Base-by-base conservation (phyloP, 1,284 basidiomycete genomes). In the Ustilago lituana region DNA sequence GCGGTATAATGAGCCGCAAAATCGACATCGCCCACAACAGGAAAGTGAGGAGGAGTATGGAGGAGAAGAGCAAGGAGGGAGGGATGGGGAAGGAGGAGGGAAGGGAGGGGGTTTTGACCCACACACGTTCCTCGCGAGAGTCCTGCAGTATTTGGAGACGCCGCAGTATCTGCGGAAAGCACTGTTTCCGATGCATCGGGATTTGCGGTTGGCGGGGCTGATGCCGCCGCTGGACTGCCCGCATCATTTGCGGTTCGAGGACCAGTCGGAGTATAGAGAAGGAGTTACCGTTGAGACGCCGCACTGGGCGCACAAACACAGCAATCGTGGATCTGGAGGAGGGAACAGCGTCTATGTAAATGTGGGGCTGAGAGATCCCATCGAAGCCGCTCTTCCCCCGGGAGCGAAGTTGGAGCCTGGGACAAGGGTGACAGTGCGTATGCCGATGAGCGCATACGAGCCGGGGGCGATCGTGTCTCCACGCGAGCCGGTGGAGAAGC, bases 151-250 rank as follows among this genome's bases (percentile, higher is more conserved):
- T 59, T 64, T 82, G 31, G 81, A 82, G 45, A 82, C 78, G 20
- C 81, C 81, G n/a, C 81, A 82, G 74, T 82, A 82, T 48, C 53
- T 82, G 22, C 71, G 81, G 8, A 78, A 77, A 52, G 62, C 70
- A 9, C 57, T 82, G 37, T 80, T 82, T 32, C 81, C 81, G 10
- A 76, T 82, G 71, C 81, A 82, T 54, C 71, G 73, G 26, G 73
- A 79, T 44, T 52, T 82, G 26, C 59, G 79, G 10, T 55, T 80
- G n/a, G 81, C 80, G 0, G 81, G 81, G 11, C 47, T 82, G 15
- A 70, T 82, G 33, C 79, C 81, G 9, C 81, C 81, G 0, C 61
- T 82, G 8, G 81, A 82, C 61, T 76, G 74, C 41, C 81, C 81
- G 12, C 81, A 82, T 48, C 81, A 82, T 45, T 50, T 82, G 27